Evolutionary conservation across 2,329 filamentous ascomycete genomes (phyloP).

Genomic region (Ceratocystis variospora): DNA sequence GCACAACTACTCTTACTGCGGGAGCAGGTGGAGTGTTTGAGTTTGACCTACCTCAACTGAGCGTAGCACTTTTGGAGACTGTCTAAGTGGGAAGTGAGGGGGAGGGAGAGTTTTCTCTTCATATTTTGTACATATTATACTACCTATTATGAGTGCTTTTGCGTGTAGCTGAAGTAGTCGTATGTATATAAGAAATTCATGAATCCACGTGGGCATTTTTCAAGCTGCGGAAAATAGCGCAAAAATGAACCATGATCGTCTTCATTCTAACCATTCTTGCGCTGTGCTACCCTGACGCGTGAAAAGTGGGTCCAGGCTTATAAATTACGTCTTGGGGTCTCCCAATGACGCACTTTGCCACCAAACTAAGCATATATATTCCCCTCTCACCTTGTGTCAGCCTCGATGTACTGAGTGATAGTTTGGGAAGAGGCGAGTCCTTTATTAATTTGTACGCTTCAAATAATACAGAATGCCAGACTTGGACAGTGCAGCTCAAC

Average conservation of each 20-base stretch:
- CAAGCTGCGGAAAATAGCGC: not conserved
- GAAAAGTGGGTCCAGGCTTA: not conserved
- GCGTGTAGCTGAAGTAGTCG: not conserved
- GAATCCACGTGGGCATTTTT: not conserved
- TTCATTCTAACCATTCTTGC: not conserved
- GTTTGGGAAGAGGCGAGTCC: not conserved
- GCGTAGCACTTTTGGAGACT: slow-evolving; percentile 42
- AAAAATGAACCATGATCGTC: not conserved
- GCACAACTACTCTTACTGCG: slow-evolving; percentile 29
- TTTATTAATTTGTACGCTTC: not conserved
- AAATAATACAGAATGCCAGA: not conserved
- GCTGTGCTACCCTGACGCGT: not conserved
- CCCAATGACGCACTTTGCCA: slow-evolving; percentile 2
- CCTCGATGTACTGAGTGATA: not conserved
- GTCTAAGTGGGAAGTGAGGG: not conserved
- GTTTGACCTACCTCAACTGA: slow-evolving; percentile 41
- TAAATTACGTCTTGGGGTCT: slow-evolving; percentile 10
- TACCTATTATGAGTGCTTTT: not conserved
- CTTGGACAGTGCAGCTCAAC: not conserved
- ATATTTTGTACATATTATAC: not conserved
- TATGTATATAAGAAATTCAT: not conserved
- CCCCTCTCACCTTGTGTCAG: not conserved
- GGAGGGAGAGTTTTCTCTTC: not conserved
- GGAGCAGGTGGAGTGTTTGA: slow-evolving; percentile 34
- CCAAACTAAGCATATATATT: not conserved